A percentile compares a stretch with the other conserved stretches of the same genome.
phyloP scores from a whole-genome alignment of 2,329 filamentous ascomycete genomes.

The Stagonosporopsis rhizophila region DNA sequence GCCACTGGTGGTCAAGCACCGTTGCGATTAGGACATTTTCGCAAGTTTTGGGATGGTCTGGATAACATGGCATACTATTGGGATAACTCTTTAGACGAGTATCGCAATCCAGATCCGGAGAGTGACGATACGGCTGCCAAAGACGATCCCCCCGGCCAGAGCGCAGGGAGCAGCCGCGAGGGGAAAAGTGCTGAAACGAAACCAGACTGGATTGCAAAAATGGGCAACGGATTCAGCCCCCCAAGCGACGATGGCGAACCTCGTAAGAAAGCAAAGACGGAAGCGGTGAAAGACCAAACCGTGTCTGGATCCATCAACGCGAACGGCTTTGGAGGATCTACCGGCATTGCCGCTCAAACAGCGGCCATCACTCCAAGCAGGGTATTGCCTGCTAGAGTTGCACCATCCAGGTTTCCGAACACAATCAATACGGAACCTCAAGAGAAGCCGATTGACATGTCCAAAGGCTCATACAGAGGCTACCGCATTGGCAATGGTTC shows the following conservation, averaged over 20 bases:
- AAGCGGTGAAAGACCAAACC: constrained; percentile 26
- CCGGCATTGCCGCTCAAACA: constrained; percentile 10
- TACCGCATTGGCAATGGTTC: constrained; percentile 63
- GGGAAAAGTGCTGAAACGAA: constrained; percentile 21
- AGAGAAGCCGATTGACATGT: constrained; percentile 34
- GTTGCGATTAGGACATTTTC: constrained; percentile 61
- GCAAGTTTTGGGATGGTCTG: constrained; percentile 67
- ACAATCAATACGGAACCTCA: constrained; percentile 27
- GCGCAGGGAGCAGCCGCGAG: constrained; percentile 8
- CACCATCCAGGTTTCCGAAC: constrained; percentile 40
- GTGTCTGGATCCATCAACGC: constrained; percentile 15
- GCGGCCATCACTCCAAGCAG: constrained; percentile 30
- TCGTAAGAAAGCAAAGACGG: constrained; percentile 51
- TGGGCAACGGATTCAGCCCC: constrained; percentile 15
- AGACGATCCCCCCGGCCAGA: background rate
- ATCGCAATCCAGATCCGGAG: constrained; percentile 49
- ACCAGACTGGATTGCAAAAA: constrained; percentile 18
- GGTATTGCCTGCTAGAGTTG: constrained; percentile 36
- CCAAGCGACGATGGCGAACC: constrained; percentile 34
- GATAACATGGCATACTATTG: constrained; percentile 68
- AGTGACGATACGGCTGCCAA: constrained; percentile 12
- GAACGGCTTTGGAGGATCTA: constrained; percentile 16
- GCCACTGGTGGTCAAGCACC: constrained; percentile 55
- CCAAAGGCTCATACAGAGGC: constrained; percentile 60
- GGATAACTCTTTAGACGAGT: constrained; percentile 66